phyloP scores from a whole-genome alignment of 805 yeast genomes.

The Groenewaldozyma salmanticensis region DNA sequence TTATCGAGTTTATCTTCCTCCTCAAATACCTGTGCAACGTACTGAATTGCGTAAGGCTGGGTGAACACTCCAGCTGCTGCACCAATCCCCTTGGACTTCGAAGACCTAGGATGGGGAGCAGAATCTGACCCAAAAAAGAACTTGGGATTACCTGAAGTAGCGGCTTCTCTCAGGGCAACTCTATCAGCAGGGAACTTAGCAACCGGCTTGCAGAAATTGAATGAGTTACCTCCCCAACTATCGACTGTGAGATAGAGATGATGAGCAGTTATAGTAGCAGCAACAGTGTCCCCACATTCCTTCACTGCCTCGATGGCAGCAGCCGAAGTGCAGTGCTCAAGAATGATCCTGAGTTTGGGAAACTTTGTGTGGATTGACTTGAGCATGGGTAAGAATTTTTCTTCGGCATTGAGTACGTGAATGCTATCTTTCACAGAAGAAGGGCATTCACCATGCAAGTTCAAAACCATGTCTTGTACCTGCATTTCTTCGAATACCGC shows the following conservation, averaged over 20 bases:
- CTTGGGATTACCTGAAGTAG: slow-evolving; percentile 82
- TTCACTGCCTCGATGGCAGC: slow-evolving; percentile 76
- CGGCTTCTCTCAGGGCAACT: slow-evolving; percentile 74
- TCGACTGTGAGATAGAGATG: slow-evolving; percentile 84
- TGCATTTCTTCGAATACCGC: slow-evolving; percentile 88
- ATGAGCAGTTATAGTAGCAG: slow-evolving; percentile 94
- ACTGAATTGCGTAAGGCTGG: slow-evolving; percentile 71
- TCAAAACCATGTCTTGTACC: slow-evolving; percentile 63
- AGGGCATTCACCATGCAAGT: slow-evolving; percentile 95
- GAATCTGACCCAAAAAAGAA: slow-evolving; percentile 97
- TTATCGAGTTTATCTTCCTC: slow-evolving; percentile 50
- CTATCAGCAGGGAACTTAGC: slow-evolving; percentile 87
- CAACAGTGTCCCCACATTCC: slow-evolving; percentile 63
- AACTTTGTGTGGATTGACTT: slow-evolving; percentile 67
- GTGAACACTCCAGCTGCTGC: slow-evolving; percentile 99
- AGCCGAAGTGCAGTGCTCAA: slow-evolving; percentile 91
- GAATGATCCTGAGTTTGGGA: slow-evolving; percentile 75
- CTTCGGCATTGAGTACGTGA: slow-evolving; percentile 90
- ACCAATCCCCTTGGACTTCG: slow-evolving; percentile 65
- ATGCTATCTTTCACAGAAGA: slow-evolving; percentile 48
- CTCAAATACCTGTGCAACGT: slow-evolving; percentile 81
- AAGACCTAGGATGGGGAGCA: slow-evolving; percentile 87
- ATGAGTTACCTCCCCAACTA: slow-evolving; percentile 93
- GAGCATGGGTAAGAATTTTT: slow-evolving; percentile 82
- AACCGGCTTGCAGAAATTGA: slow-evolving; percentile 95